Evolutionary conservation across 768 basidiomycete species (phyloP), one percentile per base, ranked within the genome.

Genomic region (Harrya chromipes): DNA sequence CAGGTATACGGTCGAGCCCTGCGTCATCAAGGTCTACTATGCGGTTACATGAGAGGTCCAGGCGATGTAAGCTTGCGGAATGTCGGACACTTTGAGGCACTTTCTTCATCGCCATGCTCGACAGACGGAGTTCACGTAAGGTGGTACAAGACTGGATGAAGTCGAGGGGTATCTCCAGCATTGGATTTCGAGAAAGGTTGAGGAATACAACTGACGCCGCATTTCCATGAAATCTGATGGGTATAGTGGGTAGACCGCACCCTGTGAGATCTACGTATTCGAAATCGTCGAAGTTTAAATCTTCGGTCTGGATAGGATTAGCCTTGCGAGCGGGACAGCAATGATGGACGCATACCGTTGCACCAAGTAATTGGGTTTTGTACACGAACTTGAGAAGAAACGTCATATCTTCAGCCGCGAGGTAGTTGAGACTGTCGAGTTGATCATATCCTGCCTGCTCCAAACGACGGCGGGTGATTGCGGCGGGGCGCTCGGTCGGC

Each of bases 81-180:
- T 90, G 82, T 49, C 84, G 84, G 10, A 98, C 80, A 50, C 83
- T 87, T 46, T 82, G 82, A 0, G 97, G 97, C 0, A 97, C 87
- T 54, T 87, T 85, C 70, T 95, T 97, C 79, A 97, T 87, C 12
- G 90, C 90, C 88, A 95, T 95, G 56, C 90, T 83, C 10, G 87
- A 85, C 35, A 99, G 74, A 8, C 85, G 82, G 37, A 99, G 81
- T 59, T 97, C 94, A 49, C 85, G 84, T 9, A 99, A 79, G 6
- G 75, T 80, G 1, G 80, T 81, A 63, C 93, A 95, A 6, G 86
- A 82, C 67, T 97, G 90, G 49, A 97, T 86, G 64, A 99, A 99
- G 69, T 98, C 97, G 43, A 92, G 83, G 1, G 95, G 97, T 31
- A 98, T 87, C 67, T 98, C 94, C 47, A 94, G 80, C 81, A 95